phyloP scores from a whole-genome alignment of 1,284 basidiomycete species.

The Pholiota adiposa region DNA sequence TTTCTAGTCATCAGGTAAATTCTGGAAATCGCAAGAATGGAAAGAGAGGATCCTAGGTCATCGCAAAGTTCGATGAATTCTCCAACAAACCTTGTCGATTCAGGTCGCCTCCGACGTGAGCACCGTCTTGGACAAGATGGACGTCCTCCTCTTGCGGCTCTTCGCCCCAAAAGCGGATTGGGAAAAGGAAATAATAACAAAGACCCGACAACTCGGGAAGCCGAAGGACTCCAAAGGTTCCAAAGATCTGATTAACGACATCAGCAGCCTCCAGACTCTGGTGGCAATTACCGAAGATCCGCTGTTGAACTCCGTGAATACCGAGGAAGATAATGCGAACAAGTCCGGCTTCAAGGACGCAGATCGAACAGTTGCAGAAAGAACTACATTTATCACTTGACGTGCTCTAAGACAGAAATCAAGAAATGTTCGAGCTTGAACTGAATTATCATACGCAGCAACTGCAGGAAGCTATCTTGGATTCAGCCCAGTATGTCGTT shows the following conservation, averaged over 20 bases:
- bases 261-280: slow-evolving; percentile 11
- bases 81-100: slow-evolving; percentile 16
- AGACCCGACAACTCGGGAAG: slow-evolving; percentile 8
- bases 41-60: slow-evolving; percentile 17
- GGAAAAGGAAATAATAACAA: slow-evolving; percentile 18
- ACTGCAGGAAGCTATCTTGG: slow-evolving; percentile 13
- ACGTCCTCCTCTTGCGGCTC: slow-evolving; percentile 14
- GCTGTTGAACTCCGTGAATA: not conserved
- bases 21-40: slow-evolving; percentile 24
- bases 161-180: slow-evolving; percentile 18
- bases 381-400: slow-evolving; percentile 11
- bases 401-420: slow-evolving; percentile 11
- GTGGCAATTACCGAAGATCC: slow-evolving; percentile 13
- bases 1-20: slow-evolving; percentile 5
- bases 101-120: slow-evolving; percentile 14
- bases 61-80: slow-evolving; percentile 16
- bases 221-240: not conserved
- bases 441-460: slow-evolving; percentile 12
- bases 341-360: not conserved
- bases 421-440: slow-evolving; percentile 11
- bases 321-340: not conserved
- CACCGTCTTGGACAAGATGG: slow-evolving; percentile 17
- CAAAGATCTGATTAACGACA: slow-evolving; percentile 13
- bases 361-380: slow-evolving; percentile 7
- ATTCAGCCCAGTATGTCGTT: slow-evolving; percentile 15